These are phyloP conservation scores for Solanum hybrid DNA, from an alignment of 305 asterid genomes.

Conservation along the genomic window DNA sequence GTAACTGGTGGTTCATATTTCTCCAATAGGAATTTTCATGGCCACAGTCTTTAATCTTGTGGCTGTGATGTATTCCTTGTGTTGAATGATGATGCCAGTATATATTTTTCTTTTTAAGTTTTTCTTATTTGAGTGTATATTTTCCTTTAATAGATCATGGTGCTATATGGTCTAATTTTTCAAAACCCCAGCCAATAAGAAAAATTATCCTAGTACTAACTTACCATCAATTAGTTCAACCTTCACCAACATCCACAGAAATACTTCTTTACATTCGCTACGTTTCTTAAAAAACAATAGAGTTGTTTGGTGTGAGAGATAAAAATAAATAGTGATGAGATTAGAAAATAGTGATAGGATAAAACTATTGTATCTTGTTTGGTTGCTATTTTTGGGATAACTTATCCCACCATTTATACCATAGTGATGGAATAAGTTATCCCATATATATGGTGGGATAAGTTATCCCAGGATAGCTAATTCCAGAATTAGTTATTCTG, in stretches of 20 bases:
- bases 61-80: constrained; percentile 22
- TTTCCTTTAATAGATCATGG: background rate
- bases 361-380: too few relatives aligned
- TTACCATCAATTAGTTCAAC: background rate
- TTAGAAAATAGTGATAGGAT: too few relatives aligned
- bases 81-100: constrained; percentile 6
- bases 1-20: constrained; percentile 30
- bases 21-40: constrained; percentile 4
- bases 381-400: too few relatives aligned
- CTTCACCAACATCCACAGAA: constrained; percentile 5
- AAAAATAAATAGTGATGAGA: too few relatives aligned
- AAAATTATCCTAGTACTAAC: background rate
- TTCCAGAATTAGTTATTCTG: too few relatives aligned
- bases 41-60: constrained; percentile 30
- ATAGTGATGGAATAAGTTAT: too few relatives aligned
- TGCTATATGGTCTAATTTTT: background rate
- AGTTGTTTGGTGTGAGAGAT: too few relatives aligned
- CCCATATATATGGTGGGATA: too few relatives aligned
- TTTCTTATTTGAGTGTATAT: background rate
- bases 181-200: background rate
- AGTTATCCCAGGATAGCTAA: too few relatives aligned
- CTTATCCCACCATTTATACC: too few relatives aligned
- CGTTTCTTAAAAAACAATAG: background rate
- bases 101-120: background rate
- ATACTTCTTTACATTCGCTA: background rate